phyloP scores from a whole-genome alignment of 148 eudicot species.

The Euryodendron excelsum region DNA sequence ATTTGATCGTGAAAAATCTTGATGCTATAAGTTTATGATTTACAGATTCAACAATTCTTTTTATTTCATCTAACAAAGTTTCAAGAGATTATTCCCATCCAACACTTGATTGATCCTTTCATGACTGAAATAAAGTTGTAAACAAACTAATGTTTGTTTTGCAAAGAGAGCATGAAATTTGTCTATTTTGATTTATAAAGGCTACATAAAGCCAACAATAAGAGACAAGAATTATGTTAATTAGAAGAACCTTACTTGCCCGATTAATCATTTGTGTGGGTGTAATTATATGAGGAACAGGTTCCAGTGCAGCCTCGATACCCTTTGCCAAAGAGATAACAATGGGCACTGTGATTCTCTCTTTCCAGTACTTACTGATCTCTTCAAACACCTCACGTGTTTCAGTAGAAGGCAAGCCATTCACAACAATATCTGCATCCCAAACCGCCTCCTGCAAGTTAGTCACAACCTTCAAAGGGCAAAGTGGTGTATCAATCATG shows the following conservation, averaged over 20 bases:
- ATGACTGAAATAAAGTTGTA: background rate
- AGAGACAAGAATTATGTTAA: background rate
- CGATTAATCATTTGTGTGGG: conserved; percentile 91
- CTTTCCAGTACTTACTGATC: conserved; percentile 87
- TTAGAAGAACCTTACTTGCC: conserved; percentile 67
- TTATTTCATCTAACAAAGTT: background rate
- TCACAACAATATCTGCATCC: conserved; percentile 67
- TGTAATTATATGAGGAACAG: conserved; percentile 84
- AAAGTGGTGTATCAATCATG: conserved; percentile 64
- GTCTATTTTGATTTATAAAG: background rate
- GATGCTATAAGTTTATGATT: background rate
- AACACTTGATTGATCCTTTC: background rate
- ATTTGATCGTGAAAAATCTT: background rate
- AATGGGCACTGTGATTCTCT: conserved; percentile 65
- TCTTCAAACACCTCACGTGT: conserved; percentile 68
- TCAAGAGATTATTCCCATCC: background rate
- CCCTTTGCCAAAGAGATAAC: conserved; percentile 88
- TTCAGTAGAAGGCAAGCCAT: conserved; percentile 74
- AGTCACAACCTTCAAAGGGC: conserved; percentile 66
- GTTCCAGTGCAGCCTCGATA: conserved; percentile 78
- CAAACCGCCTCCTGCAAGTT: conserved; percentile 69
- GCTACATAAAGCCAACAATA: background rate
- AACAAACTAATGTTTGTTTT: background rate
- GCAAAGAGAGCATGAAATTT: background rate
- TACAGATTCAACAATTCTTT: background rate